phyloP scores from a whole-genome alignment of 139 green algal species.

The Closterium sp. region DNA sequence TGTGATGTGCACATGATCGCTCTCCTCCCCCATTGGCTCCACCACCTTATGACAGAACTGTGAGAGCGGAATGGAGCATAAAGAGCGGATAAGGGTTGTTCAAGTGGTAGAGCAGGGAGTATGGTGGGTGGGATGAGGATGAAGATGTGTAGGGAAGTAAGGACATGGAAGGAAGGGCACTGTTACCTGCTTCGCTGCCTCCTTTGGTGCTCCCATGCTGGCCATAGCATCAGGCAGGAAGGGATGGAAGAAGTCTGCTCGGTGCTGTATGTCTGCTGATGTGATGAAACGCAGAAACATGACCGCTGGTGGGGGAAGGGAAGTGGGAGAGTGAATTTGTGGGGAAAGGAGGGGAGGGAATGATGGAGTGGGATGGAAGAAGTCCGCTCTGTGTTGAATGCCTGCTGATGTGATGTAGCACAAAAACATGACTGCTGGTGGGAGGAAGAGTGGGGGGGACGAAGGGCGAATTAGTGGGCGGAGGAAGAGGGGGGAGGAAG shows the following conservation, averaged over 20 bases:
- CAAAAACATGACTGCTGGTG: conserved; percentile 46
- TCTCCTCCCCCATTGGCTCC: conserved; percentile 88
- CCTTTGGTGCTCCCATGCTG: too few relatives aligned
- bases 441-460: conserved; percentile 22
- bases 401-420: conserved; percentile 45
- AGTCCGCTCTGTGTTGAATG: conserved; percentile 42
- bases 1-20: conserved; percentile 89
- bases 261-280: conserved; percentile 43
- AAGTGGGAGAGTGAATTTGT: background rate
- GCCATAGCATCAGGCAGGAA: conserved; percentile 1
- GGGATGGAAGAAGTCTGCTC: conserved; percentile 50
- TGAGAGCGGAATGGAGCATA: too few relatives aligned
- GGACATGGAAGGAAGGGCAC: too few relatives aligned
- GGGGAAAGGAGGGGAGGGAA: background rate
- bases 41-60: conserved; percentile 47
- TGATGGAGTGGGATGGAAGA: conserved; percentile 32
- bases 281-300: conserved; percentile 54
- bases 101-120: conserved; percentile 17
- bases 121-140: too few relatives aligned
- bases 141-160: too few relatives aligned
- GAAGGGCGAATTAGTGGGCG: background rate
- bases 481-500: too few relatives aligned
- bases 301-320: conserved; percentile 16
- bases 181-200: too few relatives aligned
- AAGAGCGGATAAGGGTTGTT: too few relatives aligned